Conservation (phyloP, 345 rosid genomes). For the Arabidopsis thaliana region TAIR10.1 NC_003070.9:1056001-1056500, state of each 20-base stretch:
- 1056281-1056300: slow-evolving; percentile 66
- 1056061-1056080: slow-evolving; percentile 73
- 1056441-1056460: slow-evolving; percentile 69
- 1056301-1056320: not conserved
- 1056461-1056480: slow-evolving; percentile 57
- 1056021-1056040: slow-evolving; percentile 79
- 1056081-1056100: slow-evolving; percentile 82
- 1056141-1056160: slow-evolving; percentile 2
- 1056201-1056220: slow-evolving; percentile 71
- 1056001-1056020: slow-evolving; percentile 83
- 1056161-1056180: not conserved
- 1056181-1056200: slow-evolving; percentile 76
- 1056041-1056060: slow-evolving; percentile 81
- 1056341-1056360: not conserved
- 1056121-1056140: not conserved
- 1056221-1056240: slow-evolving; percentile 68
- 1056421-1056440: slow-evolving; percentile 49
- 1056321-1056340: not conserved
- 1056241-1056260: slow-evolving; percentile 73
- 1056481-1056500: slow-evolving; percentile 57
- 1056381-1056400: slow-evolving; percentile 22
- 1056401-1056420: slow-evolving; percentile 29
- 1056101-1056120: slow-evolving; percentile 49
- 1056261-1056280: slow-evolving; percentile 80
- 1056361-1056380: not conserved